These are phyloP conservation scores for Durio zibethinus DNA, from an alignment of 345 rosid genomes.

Conservation along the genomic window DNA sequence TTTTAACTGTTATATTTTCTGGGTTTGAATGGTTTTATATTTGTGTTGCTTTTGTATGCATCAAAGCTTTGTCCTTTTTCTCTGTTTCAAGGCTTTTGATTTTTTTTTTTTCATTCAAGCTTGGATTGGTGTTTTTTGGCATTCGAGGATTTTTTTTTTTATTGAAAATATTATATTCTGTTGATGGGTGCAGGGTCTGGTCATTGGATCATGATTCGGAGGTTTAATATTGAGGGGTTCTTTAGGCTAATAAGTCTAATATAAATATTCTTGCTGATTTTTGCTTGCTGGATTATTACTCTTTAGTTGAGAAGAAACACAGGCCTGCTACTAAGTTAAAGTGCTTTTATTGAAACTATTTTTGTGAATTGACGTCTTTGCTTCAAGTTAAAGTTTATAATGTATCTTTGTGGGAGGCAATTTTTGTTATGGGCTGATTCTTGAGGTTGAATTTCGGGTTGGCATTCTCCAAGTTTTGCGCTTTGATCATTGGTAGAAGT, in stretches of 20 bases:
- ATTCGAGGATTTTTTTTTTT: not conserved
- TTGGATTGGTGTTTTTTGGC: not conserved
- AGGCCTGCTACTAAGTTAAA: conserved; percentile 1
- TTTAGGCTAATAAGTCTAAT: not conserved
- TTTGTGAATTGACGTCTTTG: conserved; percentile 14
- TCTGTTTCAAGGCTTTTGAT: conserved; percentile 8
- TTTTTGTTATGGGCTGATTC: conserved; percentile 18
- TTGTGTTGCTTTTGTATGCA: conserved; percentile 12
- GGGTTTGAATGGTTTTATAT: conserved; percentile 1
- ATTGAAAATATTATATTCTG: not conserved
- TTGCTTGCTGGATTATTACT: not conserved
- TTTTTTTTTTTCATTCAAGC: not conserved
- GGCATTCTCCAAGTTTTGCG: not conserved
- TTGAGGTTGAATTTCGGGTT: conserved; percentile 9
- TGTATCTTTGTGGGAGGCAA: conserved; percentile 15
- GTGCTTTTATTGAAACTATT: conserved; percentile 15
- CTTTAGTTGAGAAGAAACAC: not conserved
- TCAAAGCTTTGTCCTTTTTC: conserved; percentile 8
- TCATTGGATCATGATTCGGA: not conserved
- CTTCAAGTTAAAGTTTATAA: conserved; percentile 23
- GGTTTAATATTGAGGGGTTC: not conserved
- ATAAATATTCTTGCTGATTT: not conserved
- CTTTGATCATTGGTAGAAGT: conserved; percentile 13
- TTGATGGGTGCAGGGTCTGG: conserved; percentile 4
- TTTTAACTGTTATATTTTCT: not conserved